Evolutionary conservation across 495 filamentous ascomycete species (phyloP).

Genomic region (Annulohypoxylon bovei): DNA sequence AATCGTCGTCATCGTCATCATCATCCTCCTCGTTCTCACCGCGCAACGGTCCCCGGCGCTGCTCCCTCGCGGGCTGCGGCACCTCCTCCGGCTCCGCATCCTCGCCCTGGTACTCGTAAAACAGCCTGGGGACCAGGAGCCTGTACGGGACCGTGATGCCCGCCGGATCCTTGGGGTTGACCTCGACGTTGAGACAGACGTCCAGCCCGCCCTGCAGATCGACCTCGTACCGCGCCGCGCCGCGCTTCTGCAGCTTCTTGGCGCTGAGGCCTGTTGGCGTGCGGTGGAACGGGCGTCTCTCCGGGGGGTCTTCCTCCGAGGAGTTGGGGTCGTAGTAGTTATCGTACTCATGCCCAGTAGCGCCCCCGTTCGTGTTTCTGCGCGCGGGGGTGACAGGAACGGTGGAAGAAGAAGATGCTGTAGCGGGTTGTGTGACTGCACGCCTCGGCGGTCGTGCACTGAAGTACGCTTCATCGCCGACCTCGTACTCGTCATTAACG

Average conservation of each 20-base stretch:
- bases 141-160: conserved; percentile 92
- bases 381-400: neutral
- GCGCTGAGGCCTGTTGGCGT: conserved; percentile 74
- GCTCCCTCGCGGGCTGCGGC: no score
- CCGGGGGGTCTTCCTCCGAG: conserved; percentile 29
- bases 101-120: conserved; percentile 52
- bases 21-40: neutral
- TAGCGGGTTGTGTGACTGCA: conserved; percentile 38
- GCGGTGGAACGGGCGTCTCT: conserved; percentile 69
- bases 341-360: neutral
- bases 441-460: conserved; percentile 47
- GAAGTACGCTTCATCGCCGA: conserved; percentile 58
- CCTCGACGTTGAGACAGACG: conserved; percentile 85
- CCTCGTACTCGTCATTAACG: conserved; percentile 48
- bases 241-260: conserved; percentile 62
- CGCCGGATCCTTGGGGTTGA: conserved; percentile 82
- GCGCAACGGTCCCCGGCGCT: no score
- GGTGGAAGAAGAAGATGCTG: neutral
- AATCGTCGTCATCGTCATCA: neutral
- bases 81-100: neutral
- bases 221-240: conserved; percentile 51
- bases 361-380: neutral
- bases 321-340: conserved; percentile 10
- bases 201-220: conserved; percentile 83
- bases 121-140: conserved; percentile 81